A percentile compares a stretch with the other conserved stretches of the same genome.
Conservation (phyloP, 495 filamentous ascomycete genomes). For the Xylaria flabelliformis region DNA sequence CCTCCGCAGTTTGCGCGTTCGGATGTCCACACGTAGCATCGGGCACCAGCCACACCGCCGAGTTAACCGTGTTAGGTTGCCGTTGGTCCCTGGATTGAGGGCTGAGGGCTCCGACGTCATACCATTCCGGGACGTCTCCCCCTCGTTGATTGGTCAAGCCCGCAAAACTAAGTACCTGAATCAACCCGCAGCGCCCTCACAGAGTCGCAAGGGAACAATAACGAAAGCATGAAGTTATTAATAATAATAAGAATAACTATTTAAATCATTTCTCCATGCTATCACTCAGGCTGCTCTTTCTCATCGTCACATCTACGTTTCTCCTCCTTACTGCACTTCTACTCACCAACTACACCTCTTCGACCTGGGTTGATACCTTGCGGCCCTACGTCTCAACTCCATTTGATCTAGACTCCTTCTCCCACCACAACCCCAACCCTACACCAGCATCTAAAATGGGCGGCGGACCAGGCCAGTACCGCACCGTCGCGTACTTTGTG, state of each 20-base stretch:
- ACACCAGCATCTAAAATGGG: constrained; percentile 46
- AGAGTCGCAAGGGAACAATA: no score
- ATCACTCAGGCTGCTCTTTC: background rate
- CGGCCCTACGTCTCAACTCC: constrained; percentile 1
- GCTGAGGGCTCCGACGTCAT: constrained; percentile 23
- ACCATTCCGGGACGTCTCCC: constrained; percentile 11
- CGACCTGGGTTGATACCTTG: constrained; percentile 5
- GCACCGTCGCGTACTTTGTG: constrained; percentile 82
- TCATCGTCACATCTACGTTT: background rate
- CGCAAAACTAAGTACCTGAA: background rate
- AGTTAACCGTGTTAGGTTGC: constrained; percentile 9
- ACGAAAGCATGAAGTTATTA: constrained; percentile 1
- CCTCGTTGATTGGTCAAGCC: constrained; percentile 6
- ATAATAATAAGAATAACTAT: constrained; percentile 10
- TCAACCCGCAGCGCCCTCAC: background rate
- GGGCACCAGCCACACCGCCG: constrained; percentile 22
- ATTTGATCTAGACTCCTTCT: background rate
- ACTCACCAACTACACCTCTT: constrained; percentile 4
- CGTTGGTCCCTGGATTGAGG: constrained; percentile 13
- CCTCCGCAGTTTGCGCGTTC: constrained; percentile 7
- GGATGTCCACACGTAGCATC: background rate
- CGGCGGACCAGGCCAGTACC: constrained; percentile 59
- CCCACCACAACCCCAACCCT: background rate
- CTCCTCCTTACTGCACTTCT: constrained; percentile 11
- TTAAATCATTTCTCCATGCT: background rate